phyloP scores from a whole-genome alignment of 2,329 filamentous ascomycete genomes.

The Fusarium pseudoanthophilum region DNA sequence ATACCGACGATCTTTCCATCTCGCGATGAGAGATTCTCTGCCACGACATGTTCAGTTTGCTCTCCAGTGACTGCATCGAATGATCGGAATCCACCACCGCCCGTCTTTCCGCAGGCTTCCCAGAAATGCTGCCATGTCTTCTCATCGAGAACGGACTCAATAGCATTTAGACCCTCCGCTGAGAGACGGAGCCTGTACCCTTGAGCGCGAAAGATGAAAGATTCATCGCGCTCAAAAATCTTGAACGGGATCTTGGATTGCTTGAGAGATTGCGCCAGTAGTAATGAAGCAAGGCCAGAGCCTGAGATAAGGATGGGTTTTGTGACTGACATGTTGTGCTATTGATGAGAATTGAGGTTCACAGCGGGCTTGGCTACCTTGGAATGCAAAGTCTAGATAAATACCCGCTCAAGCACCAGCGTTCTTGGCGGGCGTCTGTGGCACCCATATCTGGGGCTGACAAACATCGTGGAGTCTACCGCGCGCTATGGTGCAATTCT shows the following conservation, averaged over 20 bases:
- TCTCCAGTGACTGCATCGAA: slow-evolving; percentile 66
- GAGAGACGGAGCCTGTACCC: slow-evolving; percentile 71
- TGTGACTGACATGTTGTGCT: slow-evolving; percentile 24
- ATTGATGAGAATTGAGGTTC: not conserved
- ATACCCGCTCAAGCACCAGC: not conserved
- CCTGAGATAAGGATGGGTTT: slow-evolving; percentile 58
- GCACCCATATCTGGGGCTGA: not conserved
- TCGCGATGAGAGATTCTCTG: slow-evolving; percentile 58
- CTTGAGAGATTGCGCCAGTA: slow-evolving; percentile 57
- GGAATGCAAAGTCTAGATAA: not conserved
- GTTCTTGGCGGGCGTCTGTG: not conserved
- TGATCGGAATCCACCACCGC: slow-evolving; percentile 61
- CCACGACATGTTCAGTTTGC: slow-evolving; percentile 43
- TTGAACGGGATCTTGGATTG: slow-evolving; percentile 59
- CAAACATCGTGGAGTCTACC: not conserved
- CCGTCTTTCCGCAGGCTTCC: slow-evolving; percentile 69
- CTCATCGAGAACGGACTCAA: slow-evolving; percentile 66
- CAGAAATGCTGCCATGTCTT: slow-evolving; percentile 65
- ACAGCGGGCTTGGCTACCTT: not conserved
- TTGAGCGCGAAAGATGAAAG: slow-evolving; percentile 66
- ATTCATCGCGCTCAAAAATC: slow-evolving; percentile 66
- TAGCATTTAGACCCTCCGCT: slow-evolving; percentile 65
- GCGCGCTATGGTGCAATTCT: not conserved
- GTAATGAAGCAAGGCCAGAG: slow-evolving; percentile 56
- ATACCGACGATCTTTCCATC: slow-evolving; percentile 71